Conservation (phyloP, 192 early-diverging fungal genomes). For the Hyaloraphidium curvatum region DNA sequence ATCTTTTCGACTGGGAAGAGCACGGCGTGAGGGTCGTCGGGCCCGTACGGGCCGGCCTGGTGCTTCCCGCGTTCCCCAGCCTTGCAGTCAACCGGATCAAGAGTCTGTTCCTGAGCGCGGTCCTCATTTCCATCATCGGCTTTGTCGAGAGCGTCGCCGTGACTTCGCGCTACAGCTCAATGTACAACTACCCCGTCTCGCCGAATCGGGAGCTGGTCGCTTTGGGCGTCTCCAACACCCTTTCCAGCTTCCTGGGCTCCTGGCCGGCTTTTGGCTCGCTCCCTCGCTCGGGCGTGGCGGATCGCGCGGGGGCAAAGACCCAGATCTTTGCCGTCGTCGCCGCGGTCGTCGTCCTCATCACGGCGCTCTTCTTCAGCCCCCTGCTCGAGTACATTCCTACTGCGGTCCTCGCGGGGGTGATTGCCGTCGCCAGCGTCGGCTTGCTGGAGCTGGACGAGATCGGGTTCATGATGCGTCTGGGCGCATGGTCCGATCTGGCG, state of each 20-base stretch:
- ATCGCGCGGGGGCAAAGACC: conserved; percentile 73
- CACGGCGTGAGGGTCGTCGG: conserved; percentile 66
- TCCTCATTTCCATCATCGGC: conserved; percentile 85
- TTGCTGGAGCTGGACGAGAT: conserved; percentile 62
- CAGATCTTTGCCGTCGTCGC: conserved; percentile 77
- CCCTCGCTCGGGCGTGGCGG: conserved; percentile 81
- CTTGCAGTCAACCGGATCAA: conserved; percentile 39
- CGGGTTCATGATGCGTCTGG: conserved; percentile 54
- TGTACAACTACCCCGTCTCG: conserved; percentile 79
- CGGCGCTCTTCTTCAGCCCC: conserved; percentile 65
- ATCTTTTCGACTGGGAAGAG: conserved; percentile 42
- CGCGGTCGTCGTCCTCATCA: conserved; percentile 49
- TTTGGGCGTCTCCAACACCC: conserved; percentile 69
- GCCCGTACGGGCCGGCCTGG: conserved; percentile 36
- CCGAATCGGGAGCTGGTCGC: conserved; percentile 95
- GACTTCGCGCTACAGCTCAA: conserved; percentile 75
- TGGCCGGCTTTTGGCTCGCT: conserved; percentile 78
- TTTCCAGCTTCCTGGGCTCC: conserved; percentile 56
- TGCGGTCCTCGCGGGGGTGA: conserved; percentile 60
- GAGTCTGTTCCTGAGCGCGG: conserved; percentile 56
- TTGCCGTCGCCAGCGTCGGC: conserved; percentile 60
- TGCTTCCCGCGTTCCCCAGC: conserved; percentile 38
- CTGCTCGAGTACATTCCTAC: conserved; percentile 68
- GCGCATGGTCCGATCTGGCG: conserved; percentile 64
- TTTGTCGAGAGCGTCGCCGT: conserved; percentile 95